A percentile compares a stretch with the other conserved stretches of the same genome.
Conservation (phyloP, 1,284 basidiomycete genomes). For the Singerocomus inundabilis region DNA sequence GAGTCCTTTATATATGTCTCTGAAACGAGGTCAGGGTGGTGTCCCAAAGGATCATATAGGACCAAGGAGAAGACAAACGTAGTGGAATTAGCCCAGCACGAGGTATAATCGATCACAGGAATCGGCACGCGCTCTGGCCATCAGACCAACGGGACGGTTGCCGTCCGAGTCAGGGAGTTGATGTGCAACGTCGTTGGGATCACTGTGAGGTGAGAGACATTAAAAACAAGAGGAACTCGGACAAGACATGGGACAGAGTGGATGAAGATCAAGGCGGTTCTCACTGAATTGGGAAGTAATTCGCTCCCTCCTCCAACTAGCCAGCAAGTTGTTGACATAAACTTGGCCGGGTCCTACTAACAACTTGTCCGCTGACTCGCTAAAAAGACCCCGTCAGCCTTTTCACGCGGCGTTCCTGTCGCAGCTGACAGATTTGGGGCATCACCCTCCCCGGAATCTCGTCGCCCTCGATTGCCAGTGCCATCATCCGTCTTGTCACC, state of each 20-base stretch:
- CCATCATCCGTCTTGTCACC: conserved; percentile 12
- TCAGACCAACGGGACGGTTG: conserved; percentile 7
- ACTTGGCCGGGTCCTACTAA: conserved; percentile 1
- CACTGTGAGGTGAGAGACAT: conserved; percentile 10
- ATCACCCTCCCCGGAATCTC: conserved; percentile 8
- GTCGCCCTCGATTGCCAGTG: conserved; percentile 5
- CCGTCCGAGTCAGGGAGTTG: conserved; percentile 9
- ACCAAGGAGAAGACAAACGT: conserved; percentile 19
- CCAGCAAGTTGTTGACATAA: conserved; percentile 32
- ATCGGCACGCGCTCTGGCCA: conserved; percentile 12
- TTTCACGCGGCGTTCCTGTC: conserved; percentile 25
- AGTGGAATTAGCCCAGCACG: conserved; percentile 27
- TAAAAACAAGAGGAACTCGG: conserved; percentile 7
- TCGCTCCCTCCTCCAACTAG: conserved; percentile 13
- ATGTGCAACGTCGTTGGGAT: conserved; percentile 18
- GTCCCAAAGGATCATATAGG: conserved; percentile 11
- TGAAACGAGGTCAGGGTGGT: conserved; percentile 39
- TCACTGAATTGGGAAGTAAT: conserved; percentile 13
- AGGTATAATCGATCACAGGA: conserved; percentile 29
- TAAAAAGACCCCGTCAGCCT: conserved; percentile 11
- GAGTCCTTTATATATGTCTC: conserved; percentile 30
- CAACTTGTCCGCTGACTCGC: conserved; percentile 4
- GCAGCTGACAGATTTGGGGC: conserved; percentile 36
- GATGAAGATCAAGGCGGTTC: conserved; percentile 23
- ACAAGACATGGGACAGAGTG: conserved; percentile 9